phyloP scores from a whole-genome alignment of 192 early-diverging fungal genomes.

The Podila minutissima region DNA sequence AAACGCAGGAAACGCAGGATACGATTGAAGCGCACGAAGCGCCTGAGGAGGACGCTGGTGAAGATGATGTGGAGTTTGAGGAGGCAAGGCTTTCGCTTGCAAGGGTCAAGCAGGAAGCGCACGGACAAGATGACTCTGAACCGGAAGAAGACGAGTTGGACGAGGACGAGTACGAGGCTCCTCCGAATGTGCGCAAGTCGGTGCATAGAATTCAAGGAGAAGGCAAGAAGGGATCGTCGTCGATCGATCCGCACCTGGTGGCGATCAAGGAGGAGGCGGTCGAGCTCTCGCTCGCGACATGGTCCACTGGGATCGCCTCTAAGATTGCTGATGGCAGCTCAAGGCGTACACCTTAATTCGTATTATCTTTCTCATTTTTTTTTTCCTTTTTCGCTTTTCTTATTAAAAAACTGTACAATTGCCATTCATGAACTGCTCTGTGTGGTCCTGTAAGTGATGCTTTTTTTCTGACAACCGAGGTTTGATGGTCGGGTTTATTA shows the following conservation, averaged over 20 bases:
- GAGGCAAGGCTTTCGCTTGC: background rate
- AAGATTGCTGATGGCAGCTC: background rate
- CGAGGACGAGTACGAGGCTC: slow-evolving; percentile 24
- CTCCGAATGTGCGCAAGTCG: background rate
- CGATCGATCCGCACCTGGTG: background rate
- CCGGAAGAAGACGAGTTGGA: slow-evolving; percentile 38
- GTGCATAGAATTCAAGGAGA: no score
- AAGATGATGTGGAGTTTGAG: slow-evolving; percentile 51
- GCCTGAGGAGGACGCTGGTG: slow-evolving; percentile 46
- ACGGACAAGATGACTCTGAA: slow-evolving; percentile 24
- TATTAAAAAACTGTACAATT: background rate
- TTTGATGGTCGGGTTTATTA: no score
- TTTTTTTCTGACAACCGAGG: no score
- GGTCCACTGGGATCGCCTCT: background rate
- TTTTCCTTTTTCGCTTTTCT: background rate
- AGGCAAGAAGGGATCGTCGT: background rate
- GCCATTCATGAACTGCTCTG: no score
- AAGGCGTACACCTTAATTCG: background rate
- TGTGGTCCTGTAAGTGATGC: no score
- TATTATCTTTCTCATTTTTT: background rate
- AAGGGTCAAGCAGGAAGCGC: slow-evolving; percentile 3
- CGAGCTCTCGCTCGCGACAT: background rate
- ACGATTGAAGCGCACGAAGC: slow-evolving; percentile 9
- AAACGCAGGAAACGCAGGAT: background rate
- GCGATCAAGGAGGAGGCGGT: background rate